Evolutionary conservation across 129 eudicot genomes (phyloP), one percentile per base, ranked within the genome.

Genomic region (Pittosporum tobira): DNA sequence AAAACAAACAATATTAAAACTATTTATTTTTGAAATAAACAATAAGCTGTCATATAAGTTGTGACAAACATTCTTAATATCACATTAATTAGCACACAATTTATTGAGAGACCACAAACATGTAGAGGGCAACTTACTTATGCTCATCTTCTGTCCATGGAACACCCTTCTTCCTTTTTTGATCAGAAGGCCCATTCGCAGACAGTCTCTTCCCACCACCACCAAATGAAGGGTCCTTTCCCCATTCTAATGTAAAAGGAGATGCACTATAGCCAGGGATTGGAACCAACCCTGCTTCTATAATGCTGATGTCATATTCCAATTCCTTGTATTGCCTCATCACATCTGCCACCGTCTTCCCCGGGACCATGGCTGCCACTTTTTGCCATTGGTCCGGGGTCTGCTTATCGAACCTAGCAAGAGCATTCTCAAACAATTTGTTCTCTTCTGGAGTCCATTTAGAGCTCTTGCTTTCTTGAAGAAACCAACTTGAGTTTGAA

Each of bases 121-220:
- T 20, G 29, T n/a, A 30, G 22, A 48, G 46, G 16, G 28, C 21
- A 56, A 79, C 89, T 77, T 72, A 89, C 97, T 79, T 89, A 31
- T 89, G 98, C 74, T 90, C 98, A 61, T 90, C 98, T 73, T 90
- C 98, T 8, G 98, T 90, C 98, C 98, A 90, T 25, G 98, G 98
- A 68, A 90, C 83, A 27, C 98, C 98, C 75, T 90, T 90, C 71
- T 90, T 90, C 72, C 98, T 73, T 65, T 90, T 95, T 65, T 78
- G 95, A 29, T 90, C 95, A 15, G 72, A 51, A 10, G 84, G 79
- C 60, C 94, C 64, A 48, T 70, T 71, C 0, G 75, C 74, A 0
- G 77, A 57, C 42, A 85, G 63, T 55, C 74, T 55, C 69, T 71
- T 85, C 19, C 85, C 87, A 8, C 78, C 79, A 47, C 63, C 71